phyloP scores from a whole-genome alignment of 768 basidiomycete species.

The Mycena olivaceomarginata region DNA sequence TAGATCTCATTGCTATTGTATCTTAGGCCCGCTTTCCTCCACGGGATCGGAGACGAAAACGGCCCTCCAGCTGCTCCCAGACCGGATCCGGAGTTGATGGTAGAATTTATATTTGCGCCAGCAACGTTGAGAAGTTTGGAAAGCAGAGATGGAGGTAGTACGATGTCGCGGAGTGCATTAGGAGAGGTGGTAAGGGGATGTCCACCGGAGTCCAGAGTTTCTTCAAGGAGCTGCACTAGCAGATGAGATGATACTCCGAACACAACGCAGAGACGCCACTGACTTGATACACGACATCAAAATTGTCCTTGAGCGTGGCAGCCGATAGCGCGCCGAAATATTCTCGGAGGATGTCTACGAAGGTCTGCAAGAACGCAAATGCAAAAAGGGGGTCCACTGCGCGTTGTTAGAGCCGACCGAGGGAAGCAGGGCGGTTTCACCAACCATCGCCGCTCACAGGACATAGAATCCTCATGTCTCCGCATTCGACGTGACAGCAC shows the following conservation, averaged over 20 bases:
- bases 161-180: constrained; percentile 94
- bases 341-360: constrained; percentile 88
- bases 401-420: constrained; percentile 26
- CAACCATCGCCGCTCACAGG: constrained; percentile 91
- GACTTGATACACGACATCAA: constrained; percentile 97
- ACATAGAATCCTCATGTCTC: constrained; percentile 86
- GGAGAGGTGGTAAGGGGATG: constrained; percentile 94
- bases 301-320: constrained; percentile 90
- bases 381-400: constrained; percentile 93
- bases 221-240: constrained; percentile 85
- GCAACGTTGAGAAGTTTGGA: constrained; percentile 79
- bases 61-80: constrained; percentile 64
- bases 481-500: constrained; percentile 88
- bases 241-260: constrained; percentile 22
- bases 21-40: constrained; percentile 90
- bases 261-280: constrained; percentile 40
- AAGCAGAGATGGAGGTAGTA: constrained; percentile 92
- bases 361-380: constrained; percentile 91
- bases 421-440: constrained; percentile 51
- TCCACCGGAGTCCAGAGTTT: constrained; percentile 95
- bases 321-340: constrained; percentile 93
- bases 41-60: constrained; percentile 94
- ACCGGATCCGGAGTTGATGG: constrained; percentile 67
- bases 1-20: constrained; percentile 95
- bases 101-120: constrained; percentile 69